A percentile compares a stretch with the other conserved stretches of the same genome.
phyloP scores from a whole-genome alignment of 2,329 filamentous ascomycete genomes.

The Hypoxylon sp. region DNA sequence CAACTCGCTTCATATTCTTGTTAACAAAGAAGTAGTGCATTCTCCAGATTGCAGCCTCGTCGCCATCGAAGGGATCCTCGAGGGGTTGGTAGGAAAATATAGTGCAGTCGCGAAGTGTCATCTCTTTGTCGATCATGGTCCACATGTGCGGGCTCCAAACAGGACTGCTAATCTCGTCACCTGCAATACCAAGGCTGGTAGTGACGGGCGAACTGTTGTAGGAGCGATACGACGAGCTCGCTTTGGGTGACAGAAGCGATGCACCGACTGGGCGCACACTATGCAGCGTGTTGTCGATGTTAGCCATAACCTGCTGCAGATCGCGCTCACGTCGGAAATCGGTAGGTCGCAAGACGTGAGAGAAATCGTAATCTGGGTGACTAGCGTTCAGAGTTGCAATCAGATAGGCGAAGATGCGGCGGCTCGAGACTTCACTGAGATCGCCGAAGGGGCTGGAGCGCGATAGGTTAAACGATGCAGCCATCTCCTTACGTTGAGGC shows the following conservation, averaged over 20 bases:
- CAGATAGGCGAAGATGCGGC: conserved; percentile 93
- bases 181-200: conserved; percentile 56
- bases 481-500: conserved; percentile 80
- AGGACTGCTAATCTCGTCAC: conserved; percentile 65
- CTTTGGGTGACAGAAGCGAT: conserved; percentile 53
- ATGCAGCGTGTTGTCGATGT: conserved; percentile 87
- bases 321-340: conserved; percentile 92
- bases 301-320: conserved; percentile 85
- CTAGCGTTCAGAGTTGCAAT: conserved; percentile 97
- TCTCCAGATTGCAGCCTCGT: conserved; percentile 94
- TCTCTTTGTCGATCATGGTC: conserved; percentile 93
- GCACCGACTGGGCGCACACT: conserved; percentile 80
- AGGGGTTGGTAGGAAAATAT: conserved; percentile 92
- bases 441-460: conserved; percentile 93
- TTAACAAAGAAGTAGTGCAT: conserved; percentile 99
- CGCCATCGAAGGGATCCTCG: conserved; percentile 91
- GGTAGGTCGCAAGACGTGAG: conserved; percentile 86
- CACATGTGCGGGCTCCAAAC: conserved; percentile 93
- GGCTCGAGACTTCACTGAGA: conserved; percentile 87
- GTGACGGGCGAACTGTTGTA: conserved; percentile 57
- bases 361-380: conserved; percentile 97
- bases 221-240: conserved; percentile 60
- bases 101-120: conserved; percentile 89
- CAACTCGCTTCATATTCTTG: conserved; percentile 89
- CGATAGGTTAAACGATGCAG: conserved; percentile 79